These are phyloP conservation scores for Ceratocystis eucalypticola DNA, from an alignment of 2,329 filamentous ascomycete genomes.

Conservation along the genomic window DNA sequence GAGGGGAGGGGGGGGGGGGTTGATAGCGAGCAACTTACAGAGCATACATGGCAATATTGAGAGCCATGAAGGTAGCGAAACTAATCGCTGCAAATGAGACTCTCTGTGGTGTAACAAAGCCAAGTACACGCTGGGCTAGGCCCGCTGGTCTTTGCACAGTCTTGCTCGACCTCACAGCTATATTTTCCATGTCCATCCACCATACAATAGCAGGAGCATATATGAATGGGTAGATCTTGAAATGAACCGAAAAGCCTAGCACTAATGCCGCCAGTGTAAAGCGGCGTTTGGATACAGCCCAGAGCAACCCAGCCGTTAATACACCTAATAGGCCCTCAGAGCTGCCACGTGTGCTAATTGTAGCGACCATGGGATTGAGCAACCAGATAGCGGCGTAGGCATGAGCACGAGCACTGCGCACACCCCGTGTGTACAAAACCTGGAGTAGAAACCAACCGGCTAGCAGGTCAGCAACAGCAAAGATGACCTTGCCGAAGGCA, in stretches of 20 bases:
- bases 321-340: slow-evolving; percentile 83
- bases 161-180: slow-evolving; percentile 23
- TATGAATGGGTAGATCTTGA: slow-evolving; percentile 98
- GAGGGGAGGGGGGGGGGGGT: neutral
- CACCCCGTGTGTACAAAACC: slow-evolving; percentile 29
- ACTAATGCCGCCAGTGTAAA: slow-evolving; percentile 56
- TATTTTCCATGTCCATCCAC: slow-evolving; percentile 55
- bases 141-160: slow-evolving; percentile 11
- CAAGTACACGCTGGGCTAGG: slow-evolving; percentile 21
- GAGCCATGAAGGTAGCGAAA: slow-evolving; percentile 53
- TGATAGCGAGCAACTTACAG: slow-evolving; percentile 37
- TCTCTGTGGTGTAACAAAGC: slow-evolving; percentile 41
- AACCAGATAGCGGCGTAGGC: slow-evolving; percentile 81
- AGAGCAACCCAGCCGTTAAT: slow-evolving; percentile 68
- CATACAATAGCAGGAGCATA: slow-evolving; percentile 72
- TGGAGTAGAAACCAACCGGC: slow-evolving; percentile 43
- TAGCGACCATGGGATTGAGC: slow-evolving; percentile 94
- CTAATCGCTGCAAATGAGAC: slow-evolving; percentile 49
- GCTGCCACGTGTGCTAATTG: slow-evolving; percentile 88
- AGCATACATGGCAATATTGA: slow-evolving; percentile 69
- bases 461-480: slow-evolving; percentile 68
- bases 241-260: slow-evolving; percentile 76
- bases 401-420: slow-evolving; percentile 40
- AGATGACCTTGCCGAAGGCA: slow-evolving; percentile 75
- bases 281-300: slow-evolving; percentile 57